Evolutionary conservation across 2,329 filamentous ascomycete species (phyloP).

Genomic region (Calycina herbarum): DNA sequence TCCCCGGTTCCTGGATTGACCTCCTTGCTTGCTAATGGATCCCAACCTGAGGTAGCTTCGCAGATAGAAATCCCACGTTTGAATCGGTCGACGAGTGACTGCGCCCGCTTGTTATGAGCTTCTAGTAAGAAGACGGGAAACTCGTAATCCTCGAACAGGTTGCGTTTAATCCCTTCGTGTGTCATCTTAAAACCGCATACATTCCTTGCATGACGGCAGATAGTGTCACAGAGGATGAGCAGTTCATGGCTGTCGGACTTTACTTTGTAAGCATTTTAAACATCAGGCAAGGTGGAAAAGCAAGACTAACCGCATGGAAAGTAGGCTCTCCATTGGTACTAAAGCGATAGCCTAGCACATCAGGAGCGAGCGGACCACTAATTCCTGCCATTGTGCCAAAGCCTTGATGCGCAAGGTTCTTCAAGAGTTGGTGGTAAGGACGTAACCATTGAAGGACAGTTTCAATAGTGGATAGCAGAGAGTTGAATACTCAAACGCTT

Average conservation of each 20-base stretch:
- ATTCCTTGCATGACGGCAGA: not conserved
- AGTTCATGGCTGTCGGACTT: not conserved
- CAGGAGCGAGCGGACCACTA: not conserved
- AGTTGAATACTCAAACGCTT: not conserved
- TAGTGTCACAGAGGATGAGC: not conserved
- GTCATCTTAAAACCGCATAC: not conserved
- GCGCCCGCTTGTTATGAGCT: not conserved
- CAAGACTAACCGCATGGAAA: not conserved
- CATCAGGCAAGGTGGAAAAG: not conserved
- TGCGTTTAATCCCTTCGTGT: not conserved
- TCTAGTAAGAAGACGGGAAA: not conserved
- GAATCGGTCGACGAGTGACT: not conserved
- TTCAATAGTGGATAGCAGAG: not conserved
- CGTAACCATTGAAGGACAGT: not conserved
- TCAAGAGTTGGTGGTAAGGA: not conserved
- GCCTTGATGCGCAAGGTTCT: not conserved
- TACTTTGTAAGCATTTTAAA: conserved; percentile 2
- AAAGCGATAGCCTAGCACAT: conserved; percentile 3
- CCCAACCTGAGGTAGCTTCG: not conserved
- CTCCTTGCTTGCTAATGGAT: not conserved
- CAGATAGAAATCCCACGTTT: not conserved
- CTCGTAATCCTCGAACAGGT: not conserved
- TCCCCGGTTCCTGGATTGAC: not conserved
- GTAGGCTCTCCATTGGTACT: not conserved
- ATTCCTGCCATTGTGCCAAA: not conserved